Base-by-base conservation (phyloP, 2,329 filamentous ascomycete species). In the Sporothrix phasma region DNA sequence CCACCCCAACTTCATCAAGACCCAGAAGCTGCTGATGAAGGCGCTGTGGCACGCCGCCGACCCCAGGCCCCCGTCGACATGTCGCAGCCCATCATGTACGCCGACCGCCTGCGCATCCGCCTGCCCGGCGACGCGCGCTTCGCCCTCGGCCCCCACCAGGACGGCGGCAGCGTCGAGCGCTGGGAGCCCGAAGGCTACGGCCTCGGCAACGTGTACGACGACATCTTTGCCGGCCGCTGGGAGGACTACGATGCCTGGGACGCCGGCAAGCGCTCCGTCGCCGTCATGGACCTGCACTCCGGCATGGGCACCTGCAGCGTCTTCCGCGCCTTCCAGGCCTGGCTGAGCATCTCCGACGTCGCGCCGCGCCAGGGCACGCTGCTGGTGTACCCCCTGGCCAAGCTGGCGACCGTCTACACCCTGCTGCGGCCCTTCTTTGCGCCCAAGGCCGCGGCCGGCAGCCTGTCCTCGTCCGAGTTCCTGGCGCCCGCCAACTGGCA, bases 251-350 rank as follows among this genome's bases (percentile, higher is more conserved):
- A 97, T 70, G 84, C 91, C 0, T 97, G 88, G 84, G 90, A 96
- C 70, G 86, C 86, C 0, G 85, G 83, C 67, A 82, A 83, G 6
- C 83, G 92, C 3, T 79, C 93, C 0, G 75, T 77, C 0, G 90
- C 88, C 3, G 81, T 85, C 2, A 86, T 84, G 66, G 88, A 96
- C 73, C 76, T 92, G 39, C 94, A 97, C 73, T 81, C 90, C 60
- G 90, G 92, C 0, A 81, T 91, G 0, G 92, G 92, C 0, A 86
- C 89, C 0, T 96, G 90, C 75, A 88, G 83, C 53, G 90, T 92
- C 79, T 92, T 96, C 75, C 83, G 93, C 45, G 88, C 91, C 81
- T 93, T 90, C 74, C 92, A 97, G 75, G 92, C 91, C 19, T 97
- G 92, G 92, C 75, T 97, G 61, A 84, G 83, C 66, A 87, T 97